Evolutionary conservation across 2,329 filamentous ascomycete genomes (phyloP), one percentile per base, ranked within the genome.

Genomic region (Aspergillus sp.): DNA sequence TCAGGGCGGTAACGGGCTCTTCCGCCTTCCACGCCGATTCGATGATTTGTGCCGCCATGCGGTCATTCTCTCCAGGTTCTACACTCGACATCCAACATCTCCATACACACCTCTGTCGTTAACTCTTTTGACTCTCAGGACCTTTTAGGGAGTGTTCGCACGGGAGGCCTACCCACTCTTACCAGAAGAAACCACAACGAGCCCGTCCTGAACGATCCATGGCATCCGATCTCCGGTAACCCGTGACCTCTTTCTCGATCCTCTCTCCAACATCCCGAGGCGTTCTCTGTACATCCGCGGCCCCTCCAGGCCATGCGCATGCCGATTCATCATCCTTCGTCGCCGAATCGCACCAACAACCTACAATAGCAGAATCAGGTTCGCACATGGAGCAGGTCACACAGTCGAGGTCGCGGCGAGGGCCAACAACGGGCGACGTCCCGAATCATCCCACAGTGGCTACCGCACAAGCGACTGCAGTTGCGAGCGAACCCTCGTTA

Each of bases 331-430:
- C 54, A 30, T 35, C 51, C 44, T n/a, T 52, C 33, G 30, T 53
- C 41, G 17, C 51, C 44, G 41, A 53, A 45, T 45, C 55, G 47
- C 45, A 58, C 24, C 47, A 45, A 42, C 48, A 44, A 33, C 35
- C 49, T 38, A 38, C 51, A 44, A 54, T 45, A 53, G 49, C 59
- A 45, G 58, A 63, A 42, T 47, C 54, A 22, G 51, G 50, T 53
- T 40, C 57, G 53, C 61, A 60, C 59, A 71, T 71, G 70, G 68
- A 69, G 58, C 60, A 62, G 47, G 60, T 60, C 51, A 57, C 64
- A 56, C 64, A 65, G 36, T 53, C 59, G 32, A 51, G 59, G 53
- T 55, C 61, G 41, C 48, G 59, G 50, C 54, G 58, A 45, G 49
- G 51, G 47, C 49, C 61, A 40, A 53, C 63, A 52, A 20, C 58